Evolutionary conservation across 768 basidiomycete genomes (phyloP).

Genomic region (Tremella fuciformis): DNA sequence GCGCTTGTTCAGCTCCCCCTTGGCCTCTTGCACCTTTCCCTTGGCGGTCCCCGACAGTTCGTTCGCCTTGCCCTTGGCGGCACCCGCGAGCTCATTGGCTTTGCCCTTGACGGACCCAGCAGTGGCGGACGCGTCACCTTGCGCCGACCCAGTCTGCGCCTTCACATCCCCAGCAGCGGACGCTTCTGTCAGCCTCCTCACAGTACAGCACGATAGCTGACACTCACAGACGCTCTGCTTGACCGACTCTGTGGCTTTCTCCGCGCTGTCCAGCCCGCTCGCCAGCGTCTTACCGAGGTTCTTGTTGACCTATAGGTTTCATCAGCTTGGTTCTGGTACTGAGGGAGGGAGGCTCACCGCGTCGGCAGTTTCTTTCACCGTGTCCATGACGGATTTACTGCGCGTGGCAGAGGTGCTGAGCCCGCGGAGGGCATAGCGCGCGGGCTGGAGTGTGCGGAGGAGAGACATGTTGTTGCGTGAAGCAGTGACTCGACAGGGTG

Average conservation of each 20-base stretch:
- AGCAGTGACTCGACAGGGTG: too few relatives aligned
- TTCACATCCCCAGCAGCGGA: neutral
- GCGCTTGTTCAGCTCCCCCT: slow-evolving; percentile 35
- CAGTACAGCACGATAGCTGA: neutral
- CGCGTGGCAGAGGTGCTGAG: slow-evolving; percentile 25
- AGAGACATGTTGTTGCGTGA: slow-evolving; percentile 1
- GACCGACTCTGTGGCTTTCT: slow-evolving; percentile 19
- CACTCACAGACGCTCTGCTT: slow-evolving; percentile 33
- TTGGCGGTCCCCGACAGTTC: slow-evolving; percentile 23
- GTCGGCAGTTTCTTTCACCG: slow-evolving; percentile 41
- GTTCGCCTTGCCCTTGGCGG: slow-evolving; percentile 27
- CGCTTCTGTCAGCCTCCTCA: too few relatives aligned
- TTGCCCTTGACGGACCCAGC: too few relatives aligned
- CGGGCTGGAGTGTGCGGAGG: neutral
- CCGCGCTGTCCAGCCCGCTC: slow-evolving; percentile 25
- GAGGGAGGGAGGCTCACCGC: slow-evolving; percentile 24
- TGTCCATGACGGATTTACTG: slow-evolving; percentile 28
- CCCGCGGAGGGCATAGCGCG: slow-evolving; percentile 8
- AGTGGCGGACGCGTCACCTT: too few relatives aligned
- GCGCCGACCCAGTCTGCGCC: neutral
- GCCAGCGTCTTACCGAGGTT: slow-evolving; percentile 41
- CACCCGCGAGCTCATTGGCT: slow-evolving; percentile 20
- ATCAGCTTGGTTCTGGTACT: slow-evolving; percentile 2
- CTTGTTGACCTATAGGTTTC: slow-evolving; percentile 33
- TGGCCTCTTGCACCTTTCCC: slow-evolving; percentile 32